Base-by-base conservation (phyloP, 2,329 filamentous ascomycete genomes). In the Diaporthe vaccinii region DNA sequence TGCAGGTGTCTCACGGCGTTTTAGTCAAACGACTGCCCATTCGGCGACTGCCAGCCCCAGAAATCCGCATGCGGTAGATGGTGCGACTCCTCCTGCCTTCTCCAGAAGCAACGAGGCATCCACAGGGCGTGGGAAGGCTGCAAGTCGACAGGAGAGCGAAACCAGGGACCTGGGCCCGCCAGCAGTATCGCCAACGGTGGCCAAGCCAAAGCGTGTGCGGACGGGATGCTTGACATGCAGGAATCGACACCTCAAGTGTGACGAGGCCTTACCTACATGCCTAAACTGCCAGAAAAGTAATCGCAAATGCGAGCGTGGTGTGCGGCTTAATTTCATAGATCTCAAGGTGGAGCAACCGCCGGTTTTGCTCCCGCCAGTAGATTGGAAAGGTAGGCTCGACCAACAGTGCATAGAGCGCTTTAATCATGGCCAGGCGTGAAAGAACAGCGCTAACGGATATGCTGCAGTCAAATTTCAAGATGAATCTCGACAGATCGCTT, bases 191-290 rank as follows among this genome's bases (percentile, higher is more conserved):
- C 53, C 70, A 15, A 46, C 20, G 10, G 46, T 73, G 34, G 22
- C 62, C 17, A 96, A 96, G 83, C 92, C 95, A n/a, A 96, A 93
- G 84, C 89, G 96, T 78, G 95, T 97, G 25, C 92, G 96, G 62
- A 98, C 96, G 4, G 96, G 96, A 51, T 98, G 96, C 82, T 86
- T 98, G 78, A 98, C 96, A 3, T 98, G 96, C 84, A 90, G 96
- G 79, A 94, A 98, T 83, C 89, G 95, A 62, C 96, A 98, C 86
- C 87, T 98, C 70, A 98, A 98, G 84, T 98, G 96, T 83, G 96
- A 98, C 81, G 95, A 98, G 83, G 92, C 88, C 7, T 80, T 84
- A 5, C 90, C 89, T 8, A 85, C 88, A 46, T 91, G 90, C 78
- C 87, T 93, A 80, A 98, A 98, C 81, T 98, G 96, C 84, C 91